Evolutionary conservation across 75 land plant genomes (phyloP).

Genomic region (Selaginella moellendorffii): DNA sequence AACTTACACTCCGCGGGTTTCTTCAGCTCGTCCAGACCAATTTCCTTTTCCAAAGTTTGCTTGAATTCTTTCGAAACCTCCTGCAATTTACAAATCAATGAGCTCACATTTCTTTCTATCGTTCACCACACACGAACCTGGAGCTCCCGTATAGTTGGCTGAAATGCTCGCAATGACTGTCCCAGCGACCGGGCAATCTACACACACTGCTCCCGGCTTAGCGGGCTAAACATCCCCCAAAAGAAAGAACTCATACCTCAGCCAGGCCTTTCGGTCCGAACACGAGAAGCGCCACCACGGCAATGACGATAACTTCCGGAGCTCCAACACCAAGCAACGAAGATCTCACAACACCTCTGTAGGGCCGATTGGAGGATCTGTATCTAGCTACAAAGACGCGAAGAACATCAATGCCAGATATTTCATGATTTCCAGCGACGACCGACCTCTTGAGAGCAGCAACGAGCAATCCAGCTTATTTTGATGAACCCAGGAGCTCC

Average conservation of each 20-base stretch:
- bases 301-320: conserved; percentile 90
- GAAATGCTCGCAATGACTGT: conserved; percentile 79
- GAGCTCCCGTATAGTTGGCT: conserved; percentile 89
- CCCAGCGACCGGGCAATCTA: conserved; percentile 95
- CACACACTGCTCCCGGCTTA: conserved; percentile 9
- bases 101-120: not conserved
- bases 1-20: too few relatives aligned
- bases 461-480: too few relatives aligned
- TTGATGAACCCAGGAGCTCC: too few relatives aligned
- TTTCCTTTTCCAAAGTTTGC: conserved; percentile 79
- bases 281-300: conserved; percentile 88
- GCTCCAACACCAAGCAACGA: conserved; percentile 96
- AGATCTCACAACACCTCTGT: conserved; percentile 29
- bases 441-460: too few relatives aligned
- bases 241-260: conserved; percentile 37
- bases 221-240: not conserved
- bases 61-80: conserved; percentile 95
- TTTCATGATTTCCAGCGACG: too few relatives aligned
- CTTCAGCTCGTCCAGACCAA: conserved; percentile 76
- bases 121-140: conserved; percentile 34
- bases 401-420: too few relatives aligned
- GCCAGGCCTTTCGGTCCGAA: conserved; percentile 98
- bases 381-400: too few relatives aligned
- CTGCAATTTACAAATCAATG: conserved; percentile 19
- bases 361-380: too few relatives aligned